These are phyloP conservation scores for Xerocomellus intermedius DNA, from an alignment of 768 basidiomycete species.

Conservation along the genomic window DNA sequence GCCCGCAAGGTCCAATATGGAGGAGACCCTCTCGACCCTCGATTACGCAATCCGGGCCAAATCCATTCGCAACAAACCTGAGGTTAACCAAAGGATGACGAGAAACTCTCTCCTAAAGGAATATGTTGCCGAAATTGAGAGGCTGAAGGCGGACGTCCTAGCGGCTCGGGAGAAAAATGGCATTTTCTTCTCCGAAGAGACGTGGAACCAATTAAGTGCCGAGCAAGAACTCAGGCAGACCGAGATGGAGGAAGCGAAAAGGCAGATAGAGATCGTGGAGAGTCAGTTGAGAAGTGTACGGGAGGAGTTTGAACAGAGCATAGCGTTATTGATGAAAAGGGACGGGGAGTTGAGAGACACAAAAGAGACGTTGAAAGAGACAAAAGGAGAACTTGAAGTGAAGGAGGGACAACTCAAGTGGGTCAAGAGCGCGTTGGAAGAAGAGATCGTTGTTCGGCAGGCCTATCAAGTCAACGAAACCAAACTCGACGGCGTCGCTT, in stretches of 20 bases:
- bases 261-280: conserved; percentile 80
- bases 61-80: conserved; percentile 92
- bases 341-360: conserved; percentile 75
- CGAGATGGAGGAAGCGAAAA: conserved; percentile 78
- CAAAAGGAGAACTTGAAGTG: conserved; percentile 48
- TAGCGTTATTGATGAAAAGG: conserved; percentile 67
- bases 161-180: conserved; percentile 97
- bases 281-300: conserved; percentile 74
- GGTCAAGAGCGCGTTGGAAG: conserved; percentile 63
- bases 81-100: conserved; percentile 92
- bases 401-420: conserved; percentile 58
- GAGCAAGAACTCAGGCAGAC: conserved; percentile 78
- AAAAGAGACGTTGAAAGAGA: conserved; percentile 51
- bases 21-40: conserved; percentile 95
- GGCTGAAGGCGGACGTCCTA: conserved; percentile 83
- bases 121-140: conserved; percentile 90
- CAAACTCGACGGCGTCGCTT: conserved; percentile 69
- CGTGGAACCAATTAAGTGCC: conserved; percentile 76
- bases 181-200: conserved; percentile 89
- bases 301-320: conserved; percentile 92
- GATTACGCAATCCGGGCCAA: conserved; percentile 96
- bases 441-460: conserved; percentile 75
- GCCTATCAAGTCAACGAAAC: conserved; percentile 77
- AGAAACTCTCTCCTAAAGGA: conserved; percentile 90
- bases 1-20: conserved; percentile 89